A percentile compares a stretch with the other conserved stretches of the same genome.
Evolutionary conservation across 2,329 filamentous ascomycete species (phyloP).

Genomic region (Cryoendolithus antarcticus): DNA sequence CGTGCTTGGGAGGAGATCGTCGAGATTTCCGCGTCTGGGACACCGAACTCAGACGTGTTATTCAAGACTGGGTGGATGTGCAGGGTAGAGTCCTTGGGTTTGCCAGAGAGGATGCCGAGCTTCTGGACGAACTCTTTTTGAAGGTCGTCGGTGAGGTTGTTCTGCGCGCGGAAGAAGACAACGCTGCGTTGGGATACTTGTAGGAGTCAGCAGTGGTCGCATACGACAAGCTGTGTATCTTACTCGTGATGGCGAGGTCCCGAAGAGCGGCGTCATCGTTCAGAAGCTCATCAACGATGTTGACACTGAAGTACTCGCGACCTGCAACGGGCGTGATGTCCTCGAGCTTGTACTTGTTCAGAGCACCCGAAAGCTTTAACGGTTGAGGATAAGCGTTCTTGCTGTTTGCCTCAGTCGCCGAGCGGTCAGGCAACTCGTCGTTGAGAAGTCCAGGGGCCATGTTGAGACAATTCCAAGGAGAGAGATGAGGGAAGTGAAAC

Average conservation of each 20-base stretch:
- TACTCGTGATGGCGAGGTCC: slow-evolving; percentile 43
- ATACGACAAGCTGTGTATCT: no score
- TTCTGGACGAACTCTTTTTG: slow-evolving; percentile 41
- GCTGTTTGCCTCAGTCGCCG: background rate
- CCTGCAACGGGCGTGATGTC: slow-evolving; percentile 53
- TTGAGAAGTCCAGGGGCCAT: no score
- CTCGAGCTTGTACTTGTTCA: slow-evolving; percentile 40
- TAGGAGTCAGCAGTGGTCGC: slow-evolving; percentile 1
- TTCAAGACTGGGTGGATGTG: slow-evolving; percentile 48
- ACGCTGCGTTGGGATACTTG: slow-evolving; percentile 10
- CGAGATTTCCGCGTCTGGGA: slow-evolving; percentile 26
- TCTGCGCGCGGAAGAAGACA: slow-evolving; percentile 9
- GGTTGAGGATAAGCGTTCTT: slow-evolving; percentile 5
- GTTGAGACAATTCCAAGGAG: no score
- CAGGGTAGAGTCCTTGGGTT: slow-evolving; percentile 43
- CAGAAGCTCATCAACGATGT: slow-evolving; percentile 51
- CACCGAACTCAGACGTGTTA: slow-evolving; percentile 31
- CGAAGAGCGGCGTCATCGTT: slow-evolving; percentile 48
- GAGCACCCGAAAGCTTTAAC: slow-evolving; percentile 6
- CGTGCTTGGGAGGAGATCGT: slow-evolving; percentile 27
- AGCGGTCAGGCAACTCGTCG: no score
- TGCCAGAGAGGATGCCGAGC: slow-evolving; percentile 46
- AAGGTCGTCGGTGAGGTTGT: slow-evolving; percentile 32
- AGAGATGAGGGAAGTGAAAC: no score
- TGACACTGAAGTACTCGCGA: slow-evolving; percentile 45